Conservation (phyloP, 164 flowering plant species). For the Saururus chinensis region DNA sequence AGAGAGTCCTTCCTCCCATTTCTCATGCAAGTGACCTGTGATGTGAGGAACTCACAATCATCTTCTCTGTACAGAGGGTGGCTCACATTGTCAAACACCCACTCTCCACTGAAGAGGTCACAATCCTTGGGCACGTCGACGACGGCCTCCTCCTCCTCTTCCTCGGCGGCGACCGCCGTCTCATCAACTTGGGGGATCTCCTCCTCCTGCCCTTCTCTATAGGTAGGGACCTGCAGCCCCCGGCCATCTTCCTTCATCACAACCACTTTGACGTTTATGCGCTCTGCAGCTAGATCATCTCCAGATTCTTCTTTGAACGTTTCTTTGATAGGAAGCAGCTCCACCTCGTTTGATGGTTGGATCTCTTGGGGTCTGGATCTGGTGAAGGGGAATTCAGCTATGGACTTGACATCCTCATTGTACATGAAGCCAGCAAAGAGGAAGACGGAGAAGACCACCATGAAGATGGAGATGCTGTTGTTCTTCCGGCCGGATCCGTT, state of each 20-base stretch:
- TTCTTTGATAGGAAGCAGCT: neutral
- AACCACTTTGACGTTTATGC: conserved; percentile 8
- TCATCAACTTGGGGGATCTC: neutral
- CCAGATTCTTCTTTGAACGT: conserved; percentile 8
- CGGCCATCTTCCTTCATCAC: conserved; percentile 11
- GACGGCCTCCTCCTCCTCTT: conserved; percentile 39
- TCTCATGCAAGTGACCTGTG: conserved; percentile 78
- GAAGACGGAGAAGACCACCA: conserved; percentile 59
- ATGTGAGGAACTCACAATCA: conserved; percentile 78
- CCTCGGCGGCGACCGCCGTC: conserved; percentile 13
- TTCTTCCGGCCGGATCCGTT: conserved; percentile 24
- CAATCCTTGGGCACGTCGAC: conserved; percentile 44
- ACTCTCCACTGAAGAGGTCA: conserved; percentile 70
- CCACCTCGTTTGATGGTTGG: neutral
- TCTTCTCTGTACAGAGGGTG: conserved; percentile 79
- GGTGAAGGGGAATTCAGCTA: conserved; percentile 85
- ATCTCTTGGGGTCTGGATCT: conserved; percentile 30
- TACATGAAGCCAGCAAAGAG: conserved; percentile 87
- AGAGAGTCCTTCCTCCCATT: conserved; percentile 77
- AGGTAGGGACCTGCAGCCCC: conserved; percentile 11
- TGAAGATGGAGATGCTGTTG: conserved; percentile 62
- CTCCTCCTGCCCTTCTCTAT: conserved; percentile 1
- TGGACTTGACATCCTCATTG: conserved; percentile 87
- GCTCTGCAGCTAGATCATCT: conserved; percentile 4
- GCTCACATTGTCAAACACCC: conserved; percentile 70